A percentile compares a stretch with the other conserved stretches of the same genome.
These are phyloP conservation scores for Tylopilus sp. DNA, from an alignment of 1,284 basidiomycete genomes.

Conservation along the genomic window DNA sequence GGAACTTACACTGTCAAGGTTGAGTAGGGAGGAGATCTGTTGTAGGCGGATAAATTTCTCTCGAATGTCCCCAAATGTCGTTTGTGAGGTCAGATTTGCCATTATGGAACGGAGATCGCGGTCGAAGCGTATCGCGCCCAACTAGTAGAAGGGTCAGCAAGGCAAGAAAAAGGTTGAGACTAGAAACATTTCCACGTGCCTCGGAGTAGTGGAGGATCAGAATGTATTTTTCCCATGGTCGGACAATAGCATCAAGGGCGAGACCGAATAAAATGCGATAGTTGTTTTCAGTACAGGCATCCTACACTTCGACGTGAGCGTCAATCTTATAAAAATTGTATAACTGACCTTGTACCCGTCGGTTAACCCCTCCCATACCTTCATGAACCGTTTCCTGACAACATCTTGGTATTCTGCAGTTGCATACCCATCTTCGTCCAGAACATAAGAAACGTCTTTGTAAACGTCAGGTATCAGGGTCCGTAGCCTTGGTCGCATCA, in stretches of 20 bases:
- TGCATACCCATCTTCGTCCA: conserved; percentile 85
- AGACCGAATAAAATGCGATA: conserved; percentile 82
- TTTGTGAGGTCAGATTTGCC: conserved; percentile 80
- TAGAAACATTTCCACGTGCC: conserved; percentile 39
- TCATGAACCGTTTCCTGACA: conserved; percentile 83
- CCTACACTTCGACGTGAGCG: conserved; percentile 41
- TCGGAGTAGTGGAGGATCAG: conserved; percentile 83
- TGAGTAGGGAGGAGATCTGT: conserved; percentile 89
- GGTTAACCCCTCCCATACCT: conserved; percentile 78
- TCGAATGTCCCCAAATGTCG: conserved; percentile 79
- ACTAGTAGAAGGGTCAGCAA: conserved; percentile 42
- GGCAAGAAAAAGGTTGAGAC: not conserved
- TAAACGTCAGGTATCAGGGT: conserved; percentile 84
- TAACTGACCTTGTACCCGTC: conserved; percentile 75
- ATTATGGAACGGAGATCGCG: conserved; percentile 84
- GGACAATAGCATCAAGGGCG: conserved; percentile 78
- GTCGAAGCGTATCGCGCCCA: conserved; percentile 97
- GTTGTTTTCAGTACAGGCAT: conserved; percentile 81
- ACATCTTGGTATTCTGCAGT: conserved; percentile 81
- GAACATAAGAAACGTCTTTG: conserved; percentile 80
- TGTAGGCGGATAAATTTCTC: conserved; percentile 90
- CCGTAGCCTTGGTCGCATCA: conserved; percentile 80
- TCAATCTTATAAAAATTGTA: not conserved
- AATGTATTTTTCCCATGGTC: conserved; percentile 91
- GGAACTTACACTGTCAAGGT: conserved; percentile 75